Evolutionary conservation across 352 stramenopile species (phyloP).

Genomic region (Globisporangium rhizosaccharum): DNA sequence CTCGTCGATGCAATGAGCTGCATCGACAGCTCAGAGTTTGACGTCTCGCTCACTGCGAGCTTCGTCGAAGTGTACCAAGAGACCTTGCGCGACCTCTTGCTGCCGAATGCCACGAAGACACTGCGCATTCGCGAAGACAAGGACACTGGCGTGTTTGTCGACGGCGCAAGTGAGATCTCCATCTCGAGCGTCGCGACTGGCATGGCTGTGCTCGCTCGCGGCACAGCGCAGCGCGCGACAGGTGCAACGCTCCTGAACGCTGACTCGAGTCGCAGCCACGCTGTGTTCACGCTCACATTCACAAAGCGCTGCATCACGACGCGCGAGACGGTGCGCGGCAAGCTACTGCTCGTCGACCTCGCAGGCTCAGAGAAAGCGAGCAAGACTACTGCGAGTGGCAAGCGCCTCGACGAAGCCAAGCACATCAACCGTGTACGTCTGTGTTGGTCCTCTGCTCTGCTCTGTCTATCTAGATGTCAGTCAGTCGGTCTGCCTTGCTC

Average conservation of each 20-base stretch:
- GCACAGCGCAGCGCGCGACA: constrained; percentile 27
- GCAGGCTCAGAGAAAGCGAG: constrained; percentile 61
- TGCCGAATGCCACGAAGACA: constrained; percentile 17
- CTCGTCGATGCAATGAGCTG: constrained; percentile 22
- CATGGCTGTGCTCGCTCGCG: background rate
- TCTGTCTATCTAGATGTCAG: too few species aligned
- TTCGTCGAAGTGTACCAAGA: constrained; percentile 78
- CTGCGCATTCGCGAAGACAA: constrained; percentile 47
- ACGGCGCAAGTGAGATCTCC: constrained; percentile 41
- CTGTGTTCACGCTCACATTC: constrained; percentile 54
- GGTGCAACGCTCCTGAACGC: constrained; percentile 52
- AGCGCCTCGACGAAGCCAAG: constrained; percentile 64
- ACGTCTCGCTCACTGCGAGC: constrained; percentile 36
- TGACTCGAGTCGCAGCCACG: constrained; percentile 65
- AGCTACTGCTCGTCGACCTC: constrained; percentile 62
- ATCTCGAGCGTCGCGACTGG: constrained; percentile 16
- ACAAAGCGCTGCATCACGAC: constrained; percentile 20
- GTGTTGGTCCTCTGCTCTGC: too few species aligned
- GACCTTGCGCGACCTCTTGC: constrained; percentile 41
- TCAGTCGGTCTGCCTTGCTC: too few species aligned
- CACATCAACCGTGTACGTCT: constrained; percentile 58
- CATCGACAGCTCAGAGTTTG: constrained; percentile 16
- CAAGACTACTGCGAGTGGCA: constrained; percentile 45
- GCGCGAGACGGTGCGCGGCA: constrained; percentile 7
- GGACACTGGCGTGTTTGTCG: constrained; percentile 31